Conservation (phyloP, 164 flowering plant species). For the Vitis rotundifolia region DNA sequence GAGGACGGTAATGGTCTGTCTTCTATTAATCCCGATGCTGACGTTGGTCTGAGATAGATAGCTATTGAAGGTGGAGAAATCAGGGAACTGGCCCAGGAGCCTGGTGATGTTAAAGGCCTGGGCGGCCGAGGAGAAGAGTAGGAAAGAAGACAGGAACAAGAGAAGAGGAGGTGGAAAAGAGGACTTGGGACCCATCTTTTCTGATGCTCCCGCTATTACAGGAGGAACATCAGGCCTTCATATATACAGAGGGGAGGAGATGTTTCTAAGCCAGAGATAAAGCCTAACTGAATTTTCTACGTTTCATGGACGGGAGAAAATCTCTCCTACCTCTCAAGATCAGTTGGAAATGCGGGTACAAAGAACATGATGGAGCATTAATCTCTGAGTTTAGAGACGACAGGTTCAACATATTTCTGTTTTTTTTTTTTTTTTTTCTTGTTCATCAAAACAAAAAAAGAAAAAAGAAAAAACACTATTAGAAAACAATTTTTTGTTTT, state of each 20-base stretch:
- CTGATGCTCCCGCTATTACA: background rate
- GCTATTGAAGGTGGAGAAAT: constrained; percentile 51
- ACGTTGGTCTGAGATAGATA: constrained; percentile 50
- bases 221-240: background rate
- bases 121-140: constrained; percentile 24
- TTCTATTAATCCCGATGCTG: constrained; percentile 44
- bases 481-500: no score
- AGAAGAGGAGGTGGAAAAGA: constrained; percentile 9
- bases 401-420: no score
- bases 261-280: no score
- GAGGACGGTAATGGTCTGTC: constrained; percentile 66
- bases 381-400: no score
- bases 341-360: no score
- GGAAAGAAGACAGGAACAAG: constrained; percentile 24
- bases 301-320: no score
- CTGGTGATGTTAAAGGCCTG: constrained; percentile 61
- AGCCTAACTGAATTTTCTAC: no score
- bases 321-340: no score
- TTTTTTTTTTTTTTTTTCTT: no score
- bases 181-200: constrained; percentile 20
- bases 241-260: background rate
- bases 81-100: constrained; percentile 39
- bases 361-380: no score
- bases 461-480: no score
- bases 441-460: no score